Evolutionary conservation across 768 basidiomycete species (phyloP), one percentile per base, ranked within the genome.

Genomic region (Suillus americanus): DNA sequence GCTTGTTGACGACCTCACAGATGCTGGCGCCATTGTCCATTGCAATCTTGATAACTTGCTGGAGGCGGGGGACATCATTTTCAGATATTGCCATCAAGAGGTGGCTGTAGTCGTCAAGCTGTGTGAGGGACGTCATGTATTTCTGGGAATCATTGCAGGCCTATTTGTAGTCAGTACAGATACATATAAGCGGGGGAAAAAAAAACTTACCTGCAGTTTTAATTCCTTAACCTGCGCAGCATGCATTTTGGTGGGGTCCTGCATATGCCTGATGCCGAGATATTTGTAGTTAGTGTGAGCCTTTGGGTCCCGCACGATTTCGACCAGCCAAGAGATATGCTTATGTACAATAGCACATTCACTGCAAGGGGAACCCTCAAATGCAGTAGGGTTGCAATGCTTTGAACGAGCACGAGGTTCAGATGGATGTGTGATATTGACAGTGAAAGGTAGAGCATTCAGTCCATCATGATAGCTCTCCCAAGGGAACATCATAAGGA

Each of bases 21-120:
- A 54, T 20, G 25, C 65, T 68, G 1, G 67, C n/a, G 13, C 69
- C 69, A 35, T 41, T 41, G 67, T 68, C 48, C 23, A 67, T 18
- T 0, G 55, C 66, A 18, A 62, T 60, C 0, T 37, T 37, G 9
- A 69, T 41, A 0, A 69, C 16, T 16, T 61, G 61, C 3, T 40
- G 40, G 9, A 69, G 55, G 0, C 62, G 53, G 13, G 68, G 64
- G 8, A 67, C 10, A 38, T 69, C 60, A 3, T 45, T 20, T 8
- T 60, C 38, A 2, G 62, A 61, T 3, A 66, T 45, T 1, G 64
- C 68, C 16, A 51, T 48, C 12, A 61, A 25, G 28, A 69, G 62
- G n/a, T 50, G 60, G 41, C n/a, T 48, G 53, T 57, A 60, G 40
- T 60, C 25, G 16, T 60, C 3, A 2, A 60, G 60, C 8, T 43